Evolutionary conservation across 306 rosid species (phyloP).

Genomic region (Corylus avellana): DNA sequence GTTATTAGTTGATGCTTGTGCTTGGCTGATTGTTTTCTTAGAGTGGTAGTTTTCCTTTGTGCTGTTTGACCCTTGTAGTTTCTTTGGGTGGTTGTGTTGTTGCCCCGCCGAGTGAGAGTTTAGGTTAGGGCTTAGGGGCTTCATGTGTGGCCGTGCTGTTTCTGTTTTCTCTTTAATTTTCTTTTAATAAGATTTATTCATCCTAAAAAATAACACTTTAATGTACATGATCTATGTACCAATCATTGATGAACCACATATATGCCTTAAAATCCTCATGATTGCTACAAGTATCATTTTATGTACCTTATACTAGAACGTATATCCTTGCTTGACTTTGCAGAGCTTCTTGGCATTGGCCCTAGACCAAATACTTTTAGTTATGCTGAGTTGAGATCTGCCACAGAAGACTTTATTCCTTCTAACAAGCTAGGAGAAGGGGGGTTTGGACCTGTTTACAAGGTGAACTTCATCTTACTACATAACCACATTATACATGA

Average conservation of each 20-base stretch:
- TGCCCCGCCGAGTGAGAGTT: too few species aligned
- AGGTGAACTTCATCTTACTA: constrained; percentile 3
- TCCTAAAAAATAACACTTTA: too few species aligned
- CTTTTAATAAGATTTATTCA: not conserved
- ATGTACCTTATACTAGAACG: not conserved
- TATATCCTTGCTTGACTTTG: not conserved
- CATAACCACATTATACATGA: not conserved
- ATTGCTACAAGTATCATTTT: not conserved
- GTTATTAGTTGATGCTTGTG: too few species aligned
- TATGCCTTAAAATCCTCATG: not conserved
- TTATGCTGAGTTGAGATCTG: constrained; percentile 28
- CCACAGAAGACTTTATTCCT: constrained; percentile 31
- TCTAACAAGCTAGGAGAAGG: constrained; percentile 41
- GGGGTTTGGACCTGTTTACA: constrained; percentile 37
- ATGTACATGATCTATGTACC: too few species aligned
- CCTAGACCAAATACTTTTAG: constrained; percentile 26
- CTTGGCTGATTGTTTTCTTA: too few species aligned
- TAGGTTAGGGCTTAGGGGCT: too few species aligned
- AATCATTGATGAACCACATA: not conserved
- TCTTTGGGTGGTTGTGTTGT: too few species aligned
- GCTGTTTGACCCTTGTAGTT: too few species aligned
- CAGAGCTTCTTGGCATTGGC: constrained; percentile 25
- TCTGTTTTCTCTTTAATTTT: not conserved
- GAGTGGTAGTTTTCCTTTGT: too few species aligned
- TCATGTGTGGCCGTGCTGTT: too few species aligned